Evolutionary conservation across 192 early-diverging fungal species (phyloP), one percentile per base, ranked within the genome.

Genomic region (Coemansia sp.): DNA sequence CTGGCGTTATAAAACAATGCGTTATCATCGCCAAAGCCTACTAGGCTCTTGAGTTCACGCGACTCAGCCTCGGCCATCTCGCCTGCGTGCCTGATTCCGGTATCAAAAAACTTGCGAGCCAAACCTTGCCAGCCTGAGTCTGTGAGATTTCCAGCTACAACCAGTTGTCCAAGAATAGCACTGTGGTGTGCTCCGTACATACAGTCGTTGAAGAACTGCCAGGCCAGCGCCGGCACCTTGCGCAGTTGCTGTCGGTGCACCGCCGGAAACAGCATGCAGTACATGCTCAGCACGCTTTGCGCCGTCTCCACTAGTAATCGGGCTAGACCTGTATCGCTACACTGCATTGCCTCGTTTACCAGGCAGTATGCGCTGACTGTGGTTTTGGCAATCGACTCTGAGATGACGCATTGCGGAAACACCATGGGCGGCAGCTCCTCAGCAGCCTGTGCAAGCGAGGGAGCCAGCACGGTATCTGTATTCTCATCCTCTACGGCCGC

Each of bases 171-270:
- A 0, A 70, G 38, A 24, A 60, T 33, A 7, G 56, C 56, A 1
- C 55, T 50, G 43, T 77, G 73, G 64, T 77, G 68, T 4, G 74
- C 63, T n/a, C 56, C 64, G 32, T 77, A 77, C 60, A 77, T 31
- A 42, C 68, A 70, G 74, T 71, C 74, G 53, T 67, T 71, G 60
- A 55, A 50, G 43, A 67, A 67, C 56, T 67, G 74, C 64, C 68
- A 77, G 12, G 63, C 67, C 16, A 77, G 54, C 42, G 68, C 62
- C 1, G 73, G 73, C 0, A 66, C 51, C 23, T 31, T 61, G 16
- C 45, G 50, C 6, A 77, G 60, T 59, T 70, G 58, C 7, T 63
- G 29, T 9, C 56, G 51, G 19, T 77, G 73, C 2, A 77, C 46
- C n/a, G 40, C 45, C 19, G 54, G 52, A 22, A 63, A 66, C 42